phyloP scores from a whole-genome alignment of 306 rosid genomes.

The Vicia villosa region DNA sequence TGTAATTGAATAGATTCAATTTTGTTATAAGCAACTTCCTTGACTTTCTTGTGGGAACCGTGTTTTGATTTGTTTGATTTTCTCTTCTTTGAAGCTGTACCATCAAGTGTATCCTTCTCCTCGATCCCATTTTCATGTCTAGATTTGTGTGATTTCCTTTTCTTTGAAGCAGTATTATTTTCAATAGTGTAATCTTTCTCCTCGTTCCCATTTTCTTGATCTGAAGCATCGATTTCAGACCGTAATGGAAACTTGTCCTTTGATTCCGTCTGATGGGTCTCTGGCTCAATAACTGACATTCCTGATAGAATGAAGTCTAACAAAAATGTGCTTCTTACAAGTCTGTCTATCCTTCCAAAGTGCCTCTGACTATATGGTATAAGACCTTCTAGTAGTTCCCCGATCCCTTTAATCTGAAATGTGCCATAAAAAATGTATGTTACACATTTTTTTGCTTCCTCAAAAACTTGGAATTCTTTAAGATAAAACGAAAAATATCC shows the following conservation, averaged over 20 bases:
- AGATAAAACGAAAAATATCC: not conserved
- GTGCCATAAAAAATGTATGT: slow-evolving; percentile 9
- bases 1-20: slow-evolving; percentile 47
- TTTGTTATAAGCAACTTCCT: slow-evolving; percentile 55
- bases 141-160: slow-evolving; percentile 71
- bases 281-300: slow-evolving; percentile 93
- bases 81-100: slow-evolving; percentile 59
- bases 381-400: slow-evolving; percentile 78
- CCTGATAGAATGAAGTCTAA: slow-evolving; percentile 70
- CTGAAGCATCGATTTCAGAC: slow-evolving; percentile 35
- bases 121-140: slow-evolving; percentile 42
- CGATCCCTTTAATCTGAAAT: slow-evolving; percentile 82
- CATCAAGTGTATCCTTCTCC: slow-evolving; percentile 40
- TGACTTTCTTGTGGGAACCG: slow-evolving; percentile 60
- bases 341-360: slow-evolving; percentile 81
- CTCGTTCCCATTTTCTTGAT: slow-evolving; percentile 37
- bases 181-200: slow-evolving; percentile 41
- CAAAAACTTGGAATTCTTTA: not conserved
- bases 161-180: slow-evolving; percentile 48
- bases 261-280: slow-evolving; percentile 42
- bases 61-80: slow-evolving; percentile 76
- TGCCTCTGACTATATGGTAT: slow-evolving; percentile 89
- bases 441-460: not conserved
- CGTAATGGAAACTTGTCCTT: slow-evolving; percentile 35
- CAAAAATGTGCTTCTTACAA: slow-evolving; percentile 77